Evolutionary conservation across 108 stramenopile species (phyloP), one percentile per base, ranked within the genome.

Genomic region (Cyclotella atomus): DNA sequence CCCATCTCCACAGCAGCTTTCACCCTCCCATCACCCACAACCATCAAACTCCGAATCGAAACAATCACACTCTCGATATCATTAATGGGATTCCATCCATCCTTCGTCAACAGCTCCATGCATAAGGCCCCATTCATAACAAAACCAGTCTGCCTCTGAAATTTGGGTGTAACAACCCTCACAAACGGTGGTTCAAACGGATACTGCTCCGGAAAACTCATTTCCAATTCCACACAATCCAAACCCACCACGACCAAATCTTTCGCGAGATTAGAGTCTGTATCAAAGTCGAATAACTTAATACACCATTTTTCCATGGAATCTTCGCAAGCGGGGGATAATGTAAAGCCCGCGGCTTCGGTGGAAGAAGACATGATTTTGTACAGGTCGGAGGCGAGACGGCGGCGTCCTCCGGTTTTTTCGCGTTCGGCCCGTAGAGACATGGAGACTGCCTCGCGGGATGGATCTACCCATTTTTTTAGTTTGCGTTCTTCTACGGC

Each of bases 61-160:
- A 97, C 96, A 77, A 97, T 95, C 62, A 97, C 96, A 80, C 79
- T 85, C 59, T 97, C 96, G 76, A 97, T 97, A 65, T 97, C 96
- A 65, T 97, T 97, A 53, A 95, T 85, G 7, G 96, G 94, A 54
- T 95, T 97, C 96, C 96, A 97, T 34, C 96, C 96, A 49, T 97
- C 90, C 41, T 91, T 95, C 33, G 94, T 97, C 46, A 97, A 81
- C 17, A 97, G 82, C 77, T 97, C 96, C 93, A 95, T 94, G 59
- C 96, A 97, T 32, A 97, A 83, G 30, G 96, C 96, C 41, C 96
- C 96, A 71, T 92, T 94, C 89, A 97, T 95, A 29, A 97, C 94
- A 70, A 95, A 97, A n/a, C 96, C 96, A 6, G 94, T 95, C 70
- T 92, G 91, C 43, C 88, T 76, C 69, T 94, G 92, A 90, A 97